Percentiles rank a stretch among this genome's conserved stretches.
Conservation (phyloP, 768 basidiomycete species). For the Hericium rajendrae region DNA sequence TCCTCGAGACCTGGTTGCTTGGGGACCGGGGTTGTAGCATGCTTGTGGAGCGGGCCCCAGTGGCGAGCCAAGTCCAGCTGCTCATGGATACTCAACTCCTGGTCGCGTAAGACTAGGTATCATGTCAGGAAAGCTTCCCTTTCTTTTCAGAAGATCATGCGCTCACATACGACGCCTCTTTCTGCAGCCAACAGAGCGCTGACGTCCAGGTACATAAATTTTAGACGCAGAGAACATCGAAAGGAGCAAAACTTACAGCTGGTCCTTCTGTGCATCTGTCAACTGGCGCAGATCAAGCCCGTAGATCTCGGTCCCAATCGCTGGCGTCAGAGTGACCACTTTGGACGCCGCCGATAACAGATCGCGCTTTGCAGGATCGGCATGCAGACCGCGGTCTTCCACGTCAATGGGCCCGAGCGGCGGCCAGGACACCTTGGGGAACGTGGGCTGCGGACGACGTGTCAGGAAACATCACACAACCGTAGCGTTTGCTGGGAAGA, state of each 20-base stretch:
- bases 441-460: constrained; percentile 39
- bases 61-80: constrained; percentile 66
- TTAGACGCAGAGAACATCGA: background rate
- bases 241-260: constrained; percentile 40
- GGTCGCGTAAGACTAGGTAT: constrained; percentile 59
- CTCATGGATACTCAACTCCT: constrained; percentile 57
- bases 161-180: constrained; percentile 66
- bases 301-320: constrained; percentile 65
- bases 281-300: constrained; percentile 70
- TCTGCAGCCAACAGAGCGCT: constrained; percentile 70
- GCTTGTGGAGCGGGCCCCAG: constrained; percentile 72
- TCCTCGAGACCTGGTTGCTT: constrained; percentile 61
- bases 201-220: background rate
- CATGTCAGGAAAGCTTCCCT: background rate
- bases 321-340: constrained; percentile 58
- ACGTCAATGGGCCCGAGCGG: constrained; percentile 51
- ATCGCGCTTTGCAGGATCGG: constrained; percentile 60
- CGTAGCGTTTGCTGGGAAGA: background rate
- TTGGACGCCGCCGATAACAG: constrained; percentile 57
- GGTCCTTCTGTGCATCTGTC: constrained; percentile 62
- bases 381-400: constrained; percentile 55
- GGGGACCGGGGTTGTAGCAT: constrained; percentile 74
- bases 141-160: background rate
- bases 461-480: background rate
- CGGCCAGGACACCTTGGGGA: constrained; percentile 55